Evolutionary conservation across 352 stramenopile species (phyloP), one percentile per base, ranked within the genome.

Genomic region (Phytophthora colocasiae): DNA sequence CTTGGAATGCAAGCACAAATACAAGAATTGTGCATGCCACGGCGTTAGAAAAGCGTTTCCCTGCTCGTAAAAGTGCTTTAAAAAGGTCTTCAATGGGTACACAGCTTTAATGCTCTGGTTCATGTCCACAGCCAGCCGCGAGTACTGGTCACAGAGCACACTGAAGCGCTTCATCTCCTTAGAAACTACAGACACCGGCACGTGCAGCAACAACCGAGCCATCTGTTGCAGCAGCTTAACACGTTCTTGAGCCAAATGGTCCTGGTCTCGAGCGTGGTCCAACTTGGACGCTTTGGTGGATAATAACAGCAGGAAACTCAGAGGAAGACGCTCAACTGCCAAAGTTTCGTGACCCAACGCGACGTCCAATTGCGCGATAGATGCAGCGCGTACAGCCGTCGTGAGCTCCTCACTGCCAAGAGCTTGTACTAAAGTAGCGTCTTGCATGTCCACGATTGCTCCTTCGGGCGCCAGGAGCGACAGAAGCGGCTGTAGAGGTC

Each of bases 1-100:
- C 74, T 93, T 95, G 67, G 85, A 73, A 36, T 89, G 70, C 27
- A 95, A 74, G 58, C 86, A 95, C 64, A 93, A 81, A 76, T 91
- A 90, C 41, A 92, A 81, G 63, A 93, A 93, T 15, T 84, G 71
- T 10, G 61, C 79, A 58, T 95, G 88, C 19, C 93, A 46, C 19
- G 84, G 79, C 34, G 84, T 94, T 47, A 96, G 60, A 51, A 69
- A 61, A 17, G 66, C 76, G 61, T 89, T 57, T 40, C 75, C 78
- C 14, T 92, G 77, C 51, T 80, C 55, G 63, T 87, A 67, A 58
- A 92, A 87, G 61, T 83, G 81, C 5, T 49, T 72, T 24, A 96
- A 66, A 45, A 96, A 81, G 64, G 69, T 80, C 60, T 83, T 80
- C 45, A 96, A 80, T 24, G 87, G 84, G 57, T 85, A 91, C 45